These are phyloP conservation scores for Malassezia pachydermatis DNA, from an alignment of 1,284 basidiomycete species.

Conservation along the genomic window DNA sequence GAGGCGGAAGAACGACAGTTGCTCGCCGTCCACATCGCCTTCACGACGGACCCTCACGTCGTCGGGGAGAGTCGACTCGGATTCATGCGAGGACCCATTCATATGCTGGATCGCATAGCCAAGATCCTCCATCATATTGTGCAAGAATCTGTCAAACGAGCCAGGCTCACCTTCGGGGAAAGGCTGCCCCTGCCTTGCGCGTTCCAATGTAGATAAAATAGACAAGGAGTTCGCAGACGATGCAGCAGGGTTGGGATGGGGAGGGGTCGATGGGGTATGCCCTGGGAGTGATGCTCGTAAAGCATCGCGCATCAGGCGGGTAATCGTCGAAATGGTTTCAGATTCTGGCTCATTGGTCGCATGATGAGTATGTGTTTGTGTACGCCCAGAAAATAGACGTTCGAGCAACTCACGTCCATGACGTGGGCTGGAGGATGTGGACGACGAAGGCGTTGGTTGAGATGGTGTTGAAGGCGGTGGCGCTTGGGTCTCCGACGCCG, in stretches of 20 bases:
- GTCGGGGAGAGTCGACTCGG: slow-evolving; percentile 19
- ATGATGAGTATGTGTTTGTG: background rate
- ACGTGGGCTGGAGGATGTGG: background rate
- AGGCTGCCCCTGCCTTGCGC: slow-evolving; percentile 26
- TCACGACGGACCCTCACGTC: slow-evolving; percentile 24
- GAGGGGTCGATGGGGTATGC: background rate
- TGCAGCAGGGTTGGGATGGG: background rate
- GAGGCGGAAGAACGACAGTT: slow-evolving; percentile 43
- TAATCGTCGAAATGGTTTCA: slow-evolving; percentile 13
- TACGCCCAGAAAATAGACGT: slow-evolving; percentile 9
- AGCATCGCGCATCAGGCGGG: slow-evolving; percentile 19
- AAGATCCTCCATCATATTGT: slow-evolving; percentile 31
- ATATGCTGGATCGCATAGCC: slow-evolving; percentile 30
- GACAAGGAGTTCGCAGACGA: background rate
- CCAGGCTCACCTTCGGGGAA: slow-evolving; percentile 29
- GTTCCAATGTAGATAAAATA: slow-evolving; percentile 17
- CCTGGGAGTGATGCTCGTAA: slow-evolving; percentile 4
- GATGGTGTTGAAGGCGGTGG: background rate
- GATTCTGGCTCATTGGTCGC: background rate
- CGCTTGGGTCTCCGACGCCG: background rate
- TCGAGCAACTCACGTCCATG: slow-evolving; percentile 22
- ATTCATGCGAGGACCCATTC: slow-evolving; percentile 20
- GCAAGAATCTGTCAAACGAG: slow-evolving; percentile 34
- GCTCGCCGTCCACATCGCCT: slow-evolving; percentile 32
- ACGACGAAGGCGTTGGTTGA: background rate